Evolutionary conservation across 805 yeast species (phyloP).

Genomic region (Blastobotrys mokoenaii): DNA sequence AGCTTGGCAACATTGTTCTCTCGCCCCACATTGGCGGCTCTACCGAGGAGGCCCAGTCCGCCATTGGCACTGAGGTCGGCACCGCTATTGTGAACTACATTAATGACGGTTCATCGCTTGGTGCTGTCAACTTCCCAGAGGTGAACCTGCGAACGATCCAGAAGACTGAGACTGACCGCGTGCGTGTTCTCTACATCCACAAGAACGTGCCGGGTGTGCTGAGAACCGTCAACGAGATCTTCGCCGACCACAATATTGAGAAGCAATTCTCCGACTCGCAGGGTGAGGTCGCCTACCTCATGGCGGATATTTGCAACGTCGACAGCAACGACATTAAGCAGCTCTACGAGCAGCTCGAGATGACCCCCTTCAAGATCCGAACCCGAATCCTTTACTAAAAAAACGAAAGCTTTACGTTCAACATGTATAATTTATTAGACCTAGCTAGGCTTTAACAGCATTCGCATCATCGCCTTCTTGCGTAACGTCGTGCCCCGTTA

Average conservation of each 20-base stretch:
- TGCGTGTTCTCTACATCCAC: slow-evolving; percentile 92
- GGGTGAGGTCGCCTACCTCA: slow-evolving; percentile 92
- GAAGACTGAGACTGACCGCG: slow-evolving; percentile 72
- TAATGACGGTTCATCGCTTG: slow-evolving; percentile 90
- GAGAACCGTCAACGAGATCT: slow-evolving; percentile 92
- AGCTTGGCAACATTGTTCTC: slow-evolving; percentile 79
- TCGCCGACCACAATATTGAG: slow-evolving; percentile 91
- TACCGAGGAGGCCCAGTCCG: slow-evolving; percentile 97
- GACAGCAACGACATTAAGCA: slow-evolving; percentile 72
- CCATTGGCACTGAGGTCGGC: slow-evolving; percentile 94
- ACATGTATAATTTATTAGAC: background rate
- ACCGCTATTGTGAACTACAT: slow-evolving; percentile 80
- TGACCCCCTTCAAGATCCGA: slow-evolving; percentile 82
- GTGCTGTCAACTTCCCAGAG: slow-evolving; percentile 99
- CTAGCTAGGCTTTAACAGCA: too few relatives aligned
- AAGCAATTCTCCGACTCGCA: slow-evolving; percentile 97
- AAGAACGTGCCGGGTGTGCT: slow-evolving; percentile 98
- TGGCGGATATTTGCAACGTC: slow-evolving; percentile 94
- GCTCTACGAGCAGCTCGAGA: slow-evolving; percentile 75
- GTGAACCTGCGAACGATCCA: slow-evolving; percentile 83
- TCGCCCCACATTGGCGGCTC: slow-evolving; percentile 99
- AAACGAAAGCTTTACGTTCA: background rate
- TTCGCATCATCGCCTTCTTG: background rate
- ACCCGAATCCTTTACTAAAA: slow-evolving; percentile 78
- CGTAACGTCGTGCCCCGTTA: background rate